phyloP scores from a whole-genome alignment of 805 yeast genomes.

The Nakazawaea anatomiae region DNA sequence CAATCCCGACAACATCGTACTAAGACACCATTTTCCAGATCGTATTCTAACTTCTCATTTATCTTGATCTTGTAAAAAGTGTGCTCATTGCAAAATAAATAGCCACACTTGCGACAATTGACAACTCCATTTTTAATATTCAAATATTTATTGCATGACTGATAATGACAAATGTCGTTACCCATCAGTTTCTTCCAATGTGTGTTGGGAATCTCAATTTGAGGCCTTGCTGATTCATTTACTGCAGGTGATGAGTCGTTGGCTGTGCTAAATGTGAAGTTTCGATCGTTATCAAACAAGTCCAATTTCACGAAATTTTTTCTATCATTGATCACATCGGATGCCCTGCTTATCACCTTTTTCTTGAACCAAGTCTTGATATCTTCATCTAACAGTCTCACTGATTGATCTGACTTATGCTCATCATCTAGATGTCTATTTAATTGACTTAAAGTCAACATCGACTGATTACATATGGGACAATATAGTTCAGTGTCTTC shows the following conservation, averaged over 20 bases:
- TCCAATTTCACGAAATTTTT: constrained; percentile 40
- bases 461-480: constrained; percentile 63
- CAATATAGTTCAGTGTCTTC: constrained; percentile 28
- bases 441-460: constrained; percentile 48
- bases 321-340: constrained; percentile 28
- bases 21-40: constrained; percentile 54
- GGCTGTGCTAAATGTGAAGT: constrained; percentile 11
- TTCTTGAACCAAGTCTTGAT: constrained; percentile 38
- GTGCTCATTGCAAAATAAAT: constrained; percentile 62
- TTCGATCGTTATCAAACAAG: constrained; percentile 34
- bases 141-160: constrained; percentile 35
- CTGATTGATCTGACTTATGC: constrained; percentile 36
- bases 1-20: constrained; percentile 64
- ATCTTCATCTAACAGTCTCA: constrained; percentile 25
- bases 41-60: constrained; percentile 39
- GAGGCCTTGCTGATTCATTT: neutral
- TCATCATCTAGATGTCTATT: constrained; percentile 69
- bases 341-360: constrained; percentile 30
- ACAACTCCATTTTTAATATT: constrained; percentile 49
- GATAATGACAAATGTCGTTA: constrained; percentile 34
- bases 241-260: constrained; percentile 11
- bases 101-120: constrained; percentile 77
- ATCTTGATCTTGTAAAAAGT: constrained; percentile 49
- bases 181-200: constrained; percentile 56
- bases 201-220: constrained; percentile 24